Percentiles rank a stretch among this genome's conserved stretches.
These are phyloP conservation scores for Lipomyces kockii DNA, from an alignment of 805 yeast species.

Conservation along the genomic window DNA sequence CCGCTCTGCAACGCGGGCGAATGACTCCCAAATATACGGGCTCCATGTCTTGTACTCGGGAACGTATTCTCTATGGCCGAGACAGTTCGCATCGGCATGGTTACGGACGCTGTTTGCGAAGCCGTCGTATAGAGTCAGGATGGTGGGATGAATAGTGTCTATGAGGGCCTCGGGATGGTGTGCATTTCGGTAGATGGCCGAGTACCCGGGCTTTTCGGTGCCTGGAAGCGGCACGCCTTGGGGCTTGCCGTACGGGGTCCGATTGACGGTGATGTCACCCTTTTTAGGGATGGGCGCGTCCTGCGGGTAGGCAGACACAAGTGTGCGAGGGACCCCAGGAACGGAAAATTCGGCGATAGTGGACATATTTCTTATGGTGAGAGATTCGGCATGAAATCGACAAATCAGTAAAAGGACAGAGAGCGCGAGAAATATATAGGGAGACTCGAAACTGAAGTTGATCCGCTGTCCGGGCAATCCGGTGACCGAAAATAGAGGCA, in stretches of 20 bases:
- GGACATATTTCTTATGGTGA: not conserved
- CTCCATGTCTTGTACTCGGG: slow-evolving; percentile 49
- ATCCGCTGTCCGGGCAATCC: too few relatives aligned
- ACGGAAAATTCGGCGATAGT: slow-evolving; percentile 12
- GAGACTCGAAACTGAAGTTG: not conserved
- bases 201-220: slow-evolving; percentile 52
- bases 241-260: slow-evolving; percentile 25
- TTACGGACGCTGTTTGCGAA: slow-evolving; percentile 26
- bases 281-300: slow-evolving; percentile 27
- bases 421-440: not conserved
- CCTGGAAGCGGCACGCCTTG: slow-evolving; percentile 52
- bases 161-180: slow-evolving; percentile 44
- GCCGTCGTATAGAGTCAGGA: slow-evolving; percentile 30
- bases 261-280: slow-evolving; percentile 8
- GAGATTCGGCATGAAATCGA: not conserved
- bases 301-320: slow-evolving; percentile 24
- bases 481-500: too few relatives aligned
- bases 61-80: slow-evolving; percentile 49
- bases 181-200: slow-evolving; percentile 58
- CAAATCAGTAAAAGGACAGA: too few relatives aligned
- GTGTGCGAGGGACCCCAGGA: slow-evolving; percentile 3
- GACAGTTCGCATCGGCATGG: slow-evolving; percentile 42
- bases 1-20: slow-evolving; percentile 50
- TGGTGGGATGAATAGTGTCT: slow-evolving; percentile 35
- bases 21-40: slow-evolving; percentile 54